A percentile compares a stretch with the other conserved stretches of the same genome.
These are phyloP conservation scores for Cryptococcus floricola DNA, from an alignment of 1,284 basidiomycete genomes.

Conservation along the genomic window DNA sequence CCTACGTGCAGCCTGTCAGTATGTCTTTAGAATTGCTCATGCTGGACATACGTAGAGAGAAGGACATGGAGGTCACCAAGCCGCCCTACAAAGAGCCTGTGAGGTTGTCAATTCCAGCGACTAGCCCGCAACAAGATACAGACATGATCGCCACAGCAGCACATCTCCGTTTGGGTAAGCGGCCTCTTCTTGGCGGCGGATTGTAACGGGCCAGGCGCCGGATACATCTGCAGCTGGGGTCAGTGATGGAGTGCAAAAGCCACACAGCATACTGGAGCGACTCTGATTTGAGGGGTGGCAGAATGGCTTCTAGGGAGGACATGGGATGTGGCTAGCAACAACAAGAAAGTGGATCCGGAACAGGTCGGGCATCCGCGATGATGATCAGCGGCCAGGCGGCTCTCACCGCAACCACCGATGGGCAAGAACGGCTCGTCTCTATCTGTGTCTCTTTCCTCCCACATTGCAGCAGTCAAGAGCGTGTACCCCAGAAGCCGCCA, in stretches of 20 bases:
- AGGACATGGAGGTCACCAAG: slow-evolving; percentile 76
- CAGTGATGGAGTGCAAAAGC: not conserved
- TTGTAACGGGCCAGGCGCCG: slow-evolving; percentile 11
- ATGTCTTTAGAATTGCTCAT: not conserved
- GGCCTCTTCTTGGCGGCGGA: no score
- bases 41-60: slow-evolving; percentile 48
- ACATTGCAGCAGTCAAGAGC: no score
- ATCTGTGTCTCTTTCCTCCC: no score
- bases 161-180: slow-evolving; percentile 28
- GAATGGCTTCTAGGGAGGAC: slow-evolving; percentile 27
- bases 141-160: slow-evolving; percentile 45
- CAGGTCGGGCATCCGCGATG: no score
- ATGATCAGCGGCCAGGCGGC: no score
- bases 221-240: slow-evolving; percentile 30
- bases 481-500: no score
- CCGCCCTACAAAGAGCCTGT: slow-evolving; percentile 67
- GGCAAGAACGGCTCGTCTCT: no score
- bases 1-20: slow-evolving; percentile 46
- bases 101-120: not conserved
- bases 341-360: no score
- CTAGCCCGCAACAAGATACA: not conserved
- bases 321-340: no score
- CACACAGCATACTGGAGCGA: slow-evolving; percentile 34
- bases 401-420: no score
- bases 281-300: slow-evolving; percentile 41